Percentiles rank a stretch among this genome's conserved stretches.
Conservation (phyloP, 176 grass and related monocot species). For the Oryza punctata region DNA sequence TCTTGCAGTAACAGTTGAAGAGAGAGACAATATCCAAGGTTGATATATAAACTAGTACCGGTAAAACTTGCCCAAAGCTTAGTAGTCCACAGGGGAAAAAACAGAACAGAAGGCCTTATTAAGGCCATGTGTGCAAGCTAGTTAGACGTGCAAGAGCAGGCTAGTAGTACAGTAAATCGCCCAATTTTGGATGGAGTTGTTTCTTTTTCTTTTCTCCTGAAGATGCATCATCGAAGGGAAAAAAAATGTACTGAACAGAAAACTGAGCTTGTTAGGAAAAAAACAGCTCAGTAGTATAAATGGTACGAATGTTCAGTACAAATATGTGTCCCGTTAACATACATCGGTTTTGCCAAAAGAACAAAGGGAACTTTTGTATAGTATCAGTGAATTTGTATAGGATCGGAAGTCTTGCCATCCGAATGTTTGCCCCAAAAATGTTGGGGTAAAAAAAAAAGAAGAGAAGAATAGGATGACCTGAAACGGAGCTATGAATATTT, state of each 20-base stretch:
- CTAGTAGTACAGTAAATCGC: not conserved
- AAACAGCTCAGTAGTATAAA: not conserved
- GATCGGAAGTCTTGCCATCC: not conserved
- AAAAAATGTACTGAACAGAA: not conserved
- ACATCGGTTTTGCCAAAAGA: not conserved
- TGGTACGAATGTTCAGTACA: not conserved
- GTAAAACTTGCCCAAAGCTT: not conserved
- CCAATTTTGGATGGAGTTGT: not conserved
- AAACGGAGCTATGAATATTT: slow-evolving; percentile 34
- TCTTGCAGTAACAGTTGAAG: not conserved
- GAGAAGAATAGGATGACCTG: slow-evolving; percentile 1
- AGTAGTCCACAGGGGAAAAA: not conserved
- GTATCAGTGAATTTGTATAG: slow-evolving; percentile 20
- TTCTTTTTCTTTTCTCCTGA: not conserved
- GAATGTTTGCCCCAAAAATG: slow-evolving; percentile 15
- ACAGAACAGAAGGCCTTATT: not conserved
- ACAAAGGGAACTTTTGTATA: not conserved
- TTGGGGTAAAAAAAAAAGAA: slow-evolving; percentile 18
- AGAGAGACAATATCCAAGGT: not conserved
- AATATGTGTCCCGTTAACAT: not conserved
- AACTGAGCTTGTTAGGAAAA: not conserved
- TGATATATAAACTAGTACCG: not conserved
- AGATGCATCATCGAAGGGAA: not conserved
- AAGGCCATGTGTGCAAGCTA: not conserved
- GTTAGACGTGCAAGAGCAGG: too few relatives aligned